phyloP scores from a whole-genome alignment of 768 basidiomycete species.

The Myochromella boudieri region DNA sequence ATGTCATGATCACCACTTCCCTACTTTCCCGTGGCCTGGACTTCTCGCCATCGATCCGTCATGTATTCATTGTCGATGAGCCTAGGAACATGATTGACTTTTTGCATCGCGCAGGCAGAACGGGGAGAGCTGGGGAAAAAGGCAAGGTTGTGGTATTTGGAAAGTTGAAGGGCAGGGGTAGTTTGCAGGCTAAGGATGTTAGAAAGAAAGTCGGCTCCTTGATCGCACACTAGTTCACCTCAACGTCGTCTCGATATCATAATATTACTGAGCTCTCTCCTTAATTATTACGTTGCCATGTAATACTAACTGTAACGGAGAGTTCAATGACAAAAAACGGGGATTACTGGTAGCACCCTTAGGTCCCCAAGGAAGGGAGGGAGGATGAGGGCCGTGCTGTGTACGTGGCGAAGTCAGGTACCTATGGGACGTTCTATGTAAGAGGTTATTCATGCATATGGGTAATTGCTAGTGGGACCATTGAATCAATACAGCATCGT shows the following conservation, averaged over 20 bases:
- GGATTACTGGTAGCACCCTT: too few relatives aligned
- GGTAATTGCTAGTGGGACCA: too few relatives aligned
- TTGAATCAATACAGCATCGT: background rate
- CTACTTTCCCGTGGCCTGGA: slow-evolving; percentile 89
- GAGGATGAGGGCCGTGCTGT: too few relatives aligned
- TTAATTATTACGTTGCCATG: too few relatives aligned
- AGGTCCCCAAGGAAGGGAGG: too few relatives aligned
- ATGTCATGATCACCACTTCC: slow-evolving; percentile 86
- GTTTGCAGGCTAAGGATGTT: slow-evolving; percentile 49
- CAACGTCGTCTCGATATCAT: background rate
- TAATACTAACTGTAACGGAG: too few relatives aligned
- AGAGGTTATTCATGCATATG: too few relatives aligned
- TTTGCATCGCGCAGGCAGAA: slow-evolving; percentile 85
- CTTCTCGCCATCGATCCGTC: slow-evolving; percentile 72
- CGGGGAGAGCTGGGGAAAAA: slow-evolving; percentile 68
- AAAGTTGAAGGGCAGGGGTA: slow-evolving; percentile 65
- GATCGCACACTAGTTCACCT: slow-evolving; percentile 7
- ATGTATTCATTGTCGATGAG: slow-evolving; percentile 87
- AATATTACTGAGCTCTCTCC: background rate
- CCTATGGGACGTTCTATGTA: too few relatives aligned
- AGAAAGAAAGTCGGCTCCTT: slow-evolving; percentile 49
- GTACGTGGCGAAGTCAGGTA: too few relatives aligned
- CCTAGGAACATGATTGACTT: slow-evolving; percentile 92
- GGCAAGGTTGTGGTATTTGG: slow-evolving; percentile 80
- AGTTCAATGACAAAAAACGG: too few relatives aligned